These are phyloP conservation scores for Kazachstania bromeliacearum DNA, from an alignment of 805 yeast species.

Conservation along the genomic window DNA sequence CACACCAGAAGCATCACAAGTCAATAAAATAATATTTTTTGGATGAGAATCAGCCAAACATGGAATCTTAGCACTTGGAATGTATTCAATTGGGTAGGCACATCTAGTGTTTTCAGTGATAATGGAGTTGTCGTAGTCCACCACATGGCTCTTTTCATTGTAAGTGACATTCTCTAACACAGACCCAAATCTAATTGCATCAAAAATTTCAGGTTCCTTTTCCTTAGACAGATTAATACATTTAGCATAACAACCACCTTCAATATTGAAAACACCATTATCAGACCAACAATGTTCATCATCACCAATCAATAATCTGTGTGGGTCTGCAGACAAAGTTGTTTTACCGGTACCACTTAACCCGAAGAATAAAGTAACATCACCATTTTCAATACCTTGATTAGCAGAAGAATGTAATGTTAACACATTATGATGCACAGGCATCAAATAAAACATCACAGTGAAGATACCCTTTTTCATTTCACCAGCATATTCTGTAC, in stretches of 20 bases:
- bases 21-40: conserved; percentile 78
- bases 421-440: conserved; percentile 80
- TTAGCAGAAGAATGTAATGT: conserved; percentile 93
- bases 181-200: conserved; percentile 90
- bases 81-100: conserved; percentile 95
- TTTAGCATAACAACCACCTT: conserved; percentile 99
- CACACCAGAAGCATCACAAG: conserved; percentile 98
- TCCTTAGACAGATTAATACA: conserved; percentile 82
- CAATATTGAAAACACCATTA: conserved; percentile 96
- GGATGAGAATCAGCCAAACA: conserved; percentile 88
- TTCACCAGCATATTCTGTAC: conserved; percentile 99
- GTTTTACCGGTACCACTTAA: conserved; percentile 98
- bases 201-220: conserved; percentile 95
- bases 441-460: conserved; percentile 98
- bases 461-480: conserved; percentile 99
- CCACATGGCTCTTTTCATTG: conserved; percentile 67
- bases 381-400: conserved; percentile 73
- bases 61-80: conserved; percentile 93
- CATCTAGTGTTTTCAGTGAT: conserved; percentile 97
- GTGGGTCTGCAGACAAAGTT: conserved; percentile 91
- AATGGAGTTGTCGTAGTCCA: conserved; percentile 71
- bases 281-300: conserved; percentile 99
- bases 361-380: conserved; percentile 93
- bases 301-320: conserved; percentile 90
- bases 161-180: conserved; percentile 89